phyloP scores from a whole-genome alignment of 1,284 basidiomycete species.

The Microbotryum intermedium region DNA sequence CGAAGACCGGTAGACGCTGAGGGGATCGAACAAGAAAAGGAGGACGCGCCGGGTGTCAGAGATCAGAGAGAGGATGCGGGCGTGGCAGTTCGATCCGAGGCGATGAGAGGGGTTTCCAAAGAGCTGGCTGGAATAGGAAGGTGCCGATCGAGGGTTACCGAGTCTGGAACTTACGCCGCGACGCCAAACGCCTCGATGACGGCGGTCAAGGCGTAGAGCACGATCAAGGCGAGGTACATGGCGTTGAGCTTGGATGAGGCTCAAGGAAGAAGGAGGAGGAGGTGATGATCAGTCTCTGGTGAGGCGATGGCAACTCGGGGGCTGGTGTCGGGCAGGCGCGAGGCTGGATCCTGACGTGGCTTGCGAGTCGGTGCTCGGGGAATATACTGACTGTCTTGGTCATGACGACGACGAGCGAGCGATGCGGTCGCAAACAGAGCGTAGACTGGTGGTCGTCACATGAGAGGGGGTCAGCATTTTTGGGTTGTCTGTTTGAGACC shows the following conservation, averaged over 20 bases:
- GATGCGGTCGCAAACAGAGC: conserved; percentile 9
- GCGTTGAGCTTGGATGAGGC: conserved; percentile 1
- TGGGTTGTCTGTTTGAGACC: no score
- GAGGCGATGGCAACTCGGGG: no score
- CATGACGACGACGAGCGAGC: neutral
- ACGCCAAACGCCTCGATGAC: conserved; percentile 20
- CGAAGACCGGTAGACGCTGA: neutral
- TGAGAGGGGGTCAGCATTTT: neutral
- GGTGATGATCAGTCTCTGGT: no score
- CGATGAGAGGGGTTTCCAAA: neutral
- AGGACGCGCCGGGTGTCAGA: no score
- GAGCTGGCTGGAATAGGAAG: neutral
- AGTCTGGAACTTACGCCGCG: neutral
- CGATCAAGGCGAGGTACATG: conserved; percentile 19
- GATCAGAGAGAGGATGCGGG: no score
- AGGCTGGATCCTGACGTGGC: no score
- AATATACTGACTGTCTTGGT: conserved; percentile 1
- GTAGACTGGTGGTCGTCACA: conserved; percentile 9
- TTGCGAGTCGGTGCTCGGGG: neutral
- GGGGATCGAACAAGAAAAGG: no score
- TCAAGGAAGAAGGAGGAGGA: neutral
- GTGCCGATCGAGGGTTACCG: no score
- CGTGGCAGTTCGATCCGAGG: no score
- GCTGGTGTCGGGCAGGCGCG: no score
- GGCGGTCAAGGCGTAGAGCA: conserved; percentile 16